A percentile compares a stretch with the other conserved stretches of the same genome.
Conservation (phyloP, 495 filamentous ascomycete genomes). For the Cairneyella variabilis region DNA sequence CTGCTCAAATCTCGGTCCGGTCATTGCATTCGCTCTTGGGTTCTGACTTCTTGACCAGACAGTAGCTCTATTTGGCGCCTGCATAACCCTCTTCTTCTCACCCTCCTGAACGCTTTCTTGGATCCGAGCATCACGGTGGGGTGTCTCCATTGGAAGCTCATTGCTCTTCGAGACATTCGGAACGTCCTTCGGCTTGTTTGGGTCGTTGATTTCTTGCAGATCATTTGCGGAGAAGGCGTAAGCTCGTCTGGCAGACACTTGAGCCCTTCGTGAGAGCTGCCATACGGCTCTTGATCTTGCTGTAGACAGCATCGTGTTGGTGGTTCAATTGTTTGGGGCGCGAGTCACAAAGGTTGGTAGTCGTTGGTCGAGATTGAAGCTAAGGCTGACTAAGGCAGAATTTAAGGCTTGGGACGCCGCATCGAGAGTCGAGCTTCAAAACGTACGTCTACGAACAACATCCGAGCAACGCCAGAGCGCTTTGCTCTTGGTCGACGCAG, state of each 20-base stretch:
- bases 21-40: slow-evolving; percentile 77
- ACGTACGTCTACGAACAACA: neutral
- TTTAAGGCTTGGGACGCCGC: neutral
- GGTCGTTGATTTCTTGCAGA: slow-evolving; percentile 34
- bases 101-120: slow-evolving; percentile 57
- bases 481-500: neutral
- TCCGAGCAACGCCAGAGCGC: slow-evolving; percentile 2
- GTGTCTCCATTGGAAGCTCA: slow-evolving; percentile 44
- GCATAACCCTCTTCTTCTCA: slow-evolving; percentile 57
- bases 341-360: slow-evolving; percentile 23
- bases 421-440: slow-evolving; percentile 1
- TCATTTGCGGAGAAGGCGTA: slow-evolving; percentile 44
- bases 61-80: slow-evolving; percentile 80
- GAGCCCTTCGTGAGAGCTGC: slow-evolving; percentile 18
- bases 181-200: slow-evolving; percentile 44
- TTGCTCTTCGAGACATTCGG: slow-evolving; percentile 55
- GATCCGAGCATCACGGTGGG: slow-evolving; percentile 24
- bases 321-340: slow-evolving; percentile 29
- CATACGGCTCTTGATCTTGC: slow-evolving; percentile 41
- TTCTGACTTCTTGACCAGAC: slow-evolving; percentile 84
- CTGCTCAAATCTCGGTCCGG: slow-evolving; percentile 93
- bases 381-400: slow-evolving; percentile 30
- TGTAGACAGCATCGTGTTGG: slow-evolving; percentile 53
- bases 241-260: slow-evolving; percentile 36
- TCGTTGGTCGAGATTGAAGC: slow-evolving; percentile 19